Conservation (phyloP, 441 rosid genomes). For the Gossypium aridum region DNA sequence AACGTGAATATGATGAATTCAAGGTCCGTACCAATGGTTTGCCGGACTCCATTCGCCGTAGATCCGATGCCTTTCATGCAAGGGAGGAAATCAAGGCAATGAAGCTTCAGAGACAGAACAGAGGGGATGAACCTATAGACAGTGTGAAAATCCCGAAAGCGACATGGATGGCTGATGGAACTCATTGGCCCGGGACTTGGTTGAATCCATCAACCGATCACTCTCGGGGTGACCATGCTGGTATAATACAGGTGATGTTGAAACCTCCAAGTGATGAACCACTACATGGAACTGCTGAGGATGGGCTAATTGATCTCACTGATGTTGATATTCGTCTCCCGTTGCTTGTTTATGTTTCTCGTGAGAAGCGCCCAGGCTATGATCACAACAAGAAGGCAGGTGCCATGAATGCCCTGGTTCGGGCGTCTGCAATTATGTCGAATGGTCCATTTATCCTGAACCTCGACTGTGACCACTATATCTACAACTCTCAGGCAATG, state of each 20-base stretch:
- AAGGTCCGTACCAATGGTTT: conserved; percentile 22
- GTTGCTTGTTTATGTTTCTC: conserved; percentile 64
- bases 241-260: conserved; percentile 24
- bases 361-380: conserved; percentile 89
- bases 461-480: conserved; percentile 91
- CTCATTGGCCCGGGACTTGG: conserved; percentile 32
- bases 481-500: conserved; percentile 77
- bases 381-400: conserved; percentile 95
- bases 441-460: conserved; percentile 87
- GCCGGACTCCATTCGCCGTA: conserved; percentile 19
- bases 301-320: conserved; percentile 16
- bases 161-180: conserved; percentile 31
- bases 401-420: conserved; percentile 88
- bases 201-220: conserved; percentile 12
- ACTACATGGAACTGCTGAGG: conserved; percentile 13
- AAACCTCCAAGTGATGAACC: conserved; percentile 16
- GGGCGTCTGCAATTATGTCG: conserved; percentile 92
- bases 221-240: conserved; percentile 24
- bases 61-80: conserved; percentile 20
- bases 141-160: conserved; percentile 19
- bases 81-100: conserved; percentile 18
- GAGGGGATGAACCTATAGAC: conserved; percentile 7
- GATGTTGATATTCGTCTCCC: conserved; percentile 26
- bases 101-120: conserved; percentile 12
- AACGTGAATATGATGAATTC: conserved; percentile 26